Percentiles rank a stretch among this genome's conserved stretches.
Evolutionary conservation across 1,284 basidiomycete species (phyloP).

Genomic region (Ceratobasidium sp.): DNA sequence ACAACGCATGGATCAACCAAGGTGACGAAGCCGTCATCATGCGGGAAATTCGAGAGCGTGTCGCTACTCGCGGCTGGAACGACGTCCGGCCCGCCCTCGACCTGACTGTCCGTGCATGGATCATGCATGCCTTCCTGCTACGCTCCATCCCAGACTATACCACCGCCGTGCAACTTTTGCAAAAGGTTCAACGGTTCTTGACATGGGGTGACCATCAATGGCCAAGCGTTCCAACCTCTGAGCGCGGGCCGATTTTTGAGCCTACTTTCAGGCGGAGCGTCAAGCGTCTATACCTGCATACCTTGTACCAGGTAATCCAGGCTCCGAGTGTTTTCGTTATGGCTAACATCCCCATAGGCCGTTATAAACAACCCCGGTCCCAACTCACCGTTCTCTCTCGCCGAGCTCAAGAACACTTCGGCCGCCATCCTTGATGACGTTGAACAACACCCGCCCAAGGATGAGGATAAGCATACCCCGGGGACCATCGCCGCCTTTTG

Average conservation of each 20-base stretch:
- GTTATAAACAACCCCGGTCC: slow-evolving; percentile 34
- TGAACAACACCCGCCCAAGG: slow-evolving; percentile 36
- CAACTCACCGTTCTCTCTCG: slow-evolving; percentile 33
- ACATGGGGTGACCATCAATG: slow-evolving; percentile 58
- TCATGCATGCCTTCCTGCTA: slow-evolving; percentile 47
- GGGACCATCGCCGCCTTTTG: slow-evolving; percentile 37
- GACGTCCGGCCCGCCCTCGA: slow-evolving; percentile 43
- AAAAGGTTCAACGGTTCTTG: slow-evolving; percentile 56
- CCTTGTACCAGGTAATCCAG: slow-evolving; percentile 54
- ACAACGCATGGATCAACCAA: slow-evolving; percentile 43
- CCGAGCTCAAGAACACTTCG: slow-evolving; percentile 36
- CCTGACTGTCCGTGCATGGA: slow-evolving; percentile 48
- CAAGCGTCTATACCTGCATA: slow-evolving; percentile 53
- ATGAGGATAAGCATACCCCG: slow-evolving; percentile 20
- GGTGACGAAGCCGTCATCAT: slow-evolving; percentile 39
- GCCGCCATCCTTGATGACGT: slow-evolving; percentile 34
- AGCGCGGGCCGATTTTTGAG: slow-evolving; percentile 55
- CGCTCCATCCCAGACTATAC: slow-evolving; percentile 44
- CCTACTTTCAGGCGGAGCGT: slow-evolving; percentile 55
- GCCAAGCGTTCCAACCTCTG: slow-evolving; percentile 53
- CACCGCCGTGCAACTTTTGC: slow-evolving; percentile 47
- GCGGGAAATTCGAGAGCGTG: slow-evolving; percentile 32
- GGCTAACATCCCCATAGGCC: slow-evolving; percentile 8
- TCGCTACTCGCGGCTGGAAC: slow-evolving; percentile 39
- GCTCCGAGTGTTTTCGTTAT: no score